phyloP scores from a whole-genome alignment of 129 eudicot genomes.

The Flaveria trinervia region DNA sequence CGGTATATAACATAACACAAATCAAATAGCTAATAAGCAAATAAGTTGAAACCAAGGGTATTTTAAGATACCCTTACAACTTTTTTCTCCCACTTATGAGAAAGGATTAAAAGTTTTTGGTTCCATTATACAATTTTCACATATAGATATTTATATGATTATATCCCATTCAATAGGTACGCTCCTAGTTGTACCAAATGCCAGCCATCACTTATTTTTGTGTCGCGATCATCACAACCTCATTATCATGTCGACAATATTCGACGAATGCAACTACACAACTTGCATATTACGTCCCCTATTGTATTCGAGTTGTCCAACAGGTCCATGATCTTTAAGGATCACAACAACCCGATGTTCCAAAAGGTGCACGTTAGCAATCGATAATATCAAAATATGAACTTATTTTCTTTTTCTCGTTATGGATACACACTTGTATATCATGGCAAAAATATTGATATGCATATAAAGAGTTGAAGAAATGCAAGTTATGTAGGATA shows the following conservation, averaged over 20 bases:
- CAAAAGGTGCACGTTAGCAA: neutral
- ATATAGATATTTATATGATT: neutral
- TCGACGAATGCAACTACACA: constrained; percentile 40
- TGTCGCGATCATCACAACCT: constrained; percentile 41
- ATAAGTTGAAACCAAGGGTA: neutral
- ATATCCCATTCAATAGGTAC: constrained; percentile 17
- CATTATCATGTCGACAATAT: constrained; percentile 40
- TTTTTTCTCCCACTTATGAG: neutral
- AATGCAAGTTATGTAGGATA: neutral
- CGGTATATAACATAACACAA: too few species aligned
- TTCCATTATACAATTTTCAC: neutral
- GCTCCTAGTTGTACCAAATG: constrained; percentile 27
- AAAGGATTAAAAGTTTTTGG: neutral
- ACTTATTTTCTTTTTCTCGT: constrained; percentile 14
- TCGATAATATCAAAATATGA: neutral
- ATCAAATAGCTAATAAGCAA: too few species aligned
- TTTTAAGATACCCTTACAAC: neutral
- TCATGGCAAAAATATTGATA: neutral
- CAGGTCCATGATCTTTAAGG: constrained; percentile 24
- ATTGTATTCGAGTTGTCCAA: constrained; percentile 21
- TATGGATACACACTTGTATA: neutral
- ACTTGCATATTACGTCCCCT: constrained; percentile 38
- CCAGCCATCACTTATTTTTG: constrained; percentile 38
- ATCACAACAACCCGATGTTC: constrained; percentile 17
- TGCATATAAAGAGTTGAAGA: neutral